Evolutionary conservation across 768 basidiomycete genomes (phyloP).

Genomic region (Sporobolomyces pararoseus): DNA sequence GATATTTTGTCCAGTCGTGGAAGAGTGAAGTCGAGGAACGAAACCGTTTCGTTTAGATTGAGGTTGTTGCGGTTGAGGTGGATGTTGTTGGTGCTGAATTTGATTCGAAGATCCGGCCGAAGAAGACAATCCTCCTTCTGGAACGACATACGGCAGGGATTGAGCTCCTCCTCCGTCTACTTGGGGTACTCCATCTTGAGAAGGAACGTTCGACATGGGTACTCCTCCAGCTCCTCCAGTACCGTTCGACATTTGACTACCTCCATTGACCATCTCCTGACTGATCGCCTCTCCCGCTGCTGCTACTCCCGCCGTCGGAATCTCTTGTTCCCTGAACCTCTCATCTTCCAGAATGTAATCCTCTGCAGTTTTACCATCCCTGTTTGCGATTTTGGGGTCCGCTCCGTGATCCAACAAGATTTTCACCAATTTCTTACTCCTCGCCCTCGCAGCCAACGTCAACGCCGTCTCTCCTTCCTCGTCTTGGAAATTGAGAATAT

Average conservation of each 20-base stretch:
- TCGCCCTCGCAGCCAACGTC: slow-evolving; percentile 90
- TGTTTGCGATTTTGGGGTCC: slow-evolving; percentile 88
- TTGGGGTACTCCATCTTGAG: background rate
- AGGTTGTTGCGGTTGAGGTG: too few species aligned
- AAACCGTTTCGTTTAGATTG: background rate
- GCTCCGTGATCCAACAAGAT: slow-evolving; percentile 93
- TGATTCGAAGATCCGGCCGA: background rate
- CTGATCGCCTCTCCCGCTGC: background rate
- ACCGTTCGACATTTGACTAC: slow-evolving; percentile 7
- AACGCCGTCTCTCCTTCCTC: slow-evolving; percentile 97
- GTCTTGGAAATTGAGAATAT: slow-evolving; percentile 98
- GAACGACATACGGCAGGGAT: too few species aligned
- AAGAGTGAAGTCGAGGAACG: slow-evolving; percentile 66
- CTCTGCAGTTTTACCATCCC: slow-evolving; percentile 93
- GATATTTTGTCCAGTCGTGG: slow-evolving; percentile 76
- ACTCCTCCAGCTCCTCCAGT: background rate
- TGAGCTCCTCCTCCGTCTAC: background rate
- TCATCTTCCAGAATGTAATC: slow-evolving; percentile 99
- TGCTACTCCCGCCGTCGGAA: background rate
- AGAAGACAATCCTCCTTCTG: slow-evolving; percentile 1
- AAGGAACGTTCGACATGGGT: background rate
- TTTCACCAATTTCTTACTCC: slow-evolving; percentile 92
- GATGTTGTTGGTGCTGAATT: too few species aligned
- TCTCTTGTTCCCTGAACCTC: slow-evolving; percentile 62
- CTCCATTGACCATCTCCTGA: background rate